Evolutionary conservation across 768 basidiomycete genomes (phyloP), one percentile per base, ranked within the genome.

Genomic region (Gymnopilus dilepis): DNA sequence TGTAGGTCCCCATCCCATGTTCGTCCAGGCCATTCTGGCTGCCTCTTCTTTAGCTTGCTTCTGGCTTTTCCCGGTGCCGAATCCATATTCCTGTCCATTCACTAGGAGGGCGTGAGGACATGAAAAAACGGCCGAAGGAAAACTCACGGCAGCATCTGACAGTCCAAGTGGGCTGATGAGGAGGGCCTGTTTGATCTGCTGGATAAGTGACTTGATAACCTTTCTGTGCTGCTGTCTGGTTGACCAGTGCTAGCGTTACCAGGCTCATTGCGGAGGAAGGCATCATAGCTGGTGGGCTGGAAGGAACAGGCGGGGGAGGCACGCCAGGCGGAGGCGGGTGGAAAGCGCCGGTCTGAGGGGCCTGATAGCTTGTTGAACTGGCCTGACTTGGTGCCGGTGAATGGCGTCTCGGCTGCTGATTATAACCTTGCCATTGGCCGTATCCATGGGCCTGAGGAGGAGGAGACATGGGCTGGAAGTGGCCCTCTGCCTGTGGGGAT

Each of bases 11-110:
- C 86, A 88, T 56, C 84, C 82, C 80, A 88, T 76, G 2, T 74
- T 60, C 11, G 68, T 67, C 74, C 79, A 86, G 48, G 88, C 87
- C 56, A 82, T 76, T 38, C 82, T 80, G 31, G 86, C 87, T n/a
- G 88, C 88, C 62, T 86, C 83, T 73, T 89, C 86, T 64, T 88
- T 89, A 7, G 88, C 88, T n/a, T 73, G 48, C 64, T 89, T 90
- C 71, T 88, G 86, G 59, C 78, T 89, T 61, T 82, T 85, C 21
- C 84, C 88, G 3, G 51, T 63, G 0, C 86, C 88, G 3, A 69
- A 53, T 22, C 87, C 88, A 62, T 66, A 78, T 63, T 81, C 77
- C n/a, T 74, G 66, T 1, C 74, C 78, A 58, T 85, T 81, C 22
- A 90, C 88, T 89, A 1, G 22, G 4, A 31, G 53, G 6, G 40